Evolutionary conservation across 1,284 basidiomycete genomes (phyloP).

Genomic region (Ganoderma resinaceum): DNA sequence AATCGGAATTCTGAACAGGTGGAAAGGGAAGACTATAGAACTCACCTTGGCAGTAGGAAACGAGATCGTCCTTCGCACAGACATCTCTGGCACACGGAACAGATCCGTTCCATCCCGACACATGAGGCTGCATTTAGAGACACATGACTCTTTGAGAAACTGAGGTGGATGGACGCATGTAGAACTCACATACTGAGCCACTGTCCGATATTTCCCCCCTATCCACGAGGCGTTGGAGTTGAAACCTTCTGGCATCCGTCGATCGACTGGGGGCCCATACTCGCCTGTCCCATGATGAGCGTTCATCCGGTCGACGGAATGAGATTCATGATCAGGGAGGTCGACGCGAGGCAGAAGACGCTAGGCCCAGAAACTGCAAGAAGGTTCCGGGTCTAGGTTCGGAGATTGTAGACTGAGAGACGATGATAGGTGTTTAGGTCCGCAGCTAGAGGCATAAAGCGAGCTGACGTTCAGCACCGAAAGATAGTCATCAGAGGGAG

Average conservation of each 20-base stretch:
- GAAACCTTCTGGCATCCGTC: not conserved
- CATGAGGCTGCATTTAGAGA: not conserved
- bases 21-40: not conserved
- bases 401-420: not conserved
- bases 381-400: not conserved
- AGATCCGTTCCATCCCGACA: not conserved
- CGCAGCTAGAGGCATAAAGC: not conserved
- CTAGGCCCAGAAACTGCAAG: slow-evolving; percentile 2
- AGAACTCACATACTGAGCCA: not conserved
- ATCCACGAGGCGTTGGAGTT: not conserved
- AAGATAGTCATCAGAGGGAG: not conserved
- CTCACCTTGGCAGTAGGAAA: not conserved
- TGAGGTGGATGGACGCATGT: not conserved
- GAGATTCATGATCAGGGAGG: slow-evolving; percentile 1
- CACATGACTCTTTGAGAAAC: not conserved
- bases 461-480: not conserved
- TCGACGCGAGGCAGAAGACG: not conserved
- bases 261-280: not conserved
- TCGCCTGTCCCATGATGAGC: not conserved
- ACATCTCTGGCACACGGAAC: not conserved
- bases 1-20: not conserved
- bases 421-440: slow-evolving; percentile 6
- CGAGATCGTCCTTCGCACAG: not conserved
- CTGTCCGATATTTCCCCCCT: slow-evolving; percentile 1
- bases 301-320: not conserved